Conservation (phyloP, 441 rosid species). For the Gossypium davidsonii region DNA sequence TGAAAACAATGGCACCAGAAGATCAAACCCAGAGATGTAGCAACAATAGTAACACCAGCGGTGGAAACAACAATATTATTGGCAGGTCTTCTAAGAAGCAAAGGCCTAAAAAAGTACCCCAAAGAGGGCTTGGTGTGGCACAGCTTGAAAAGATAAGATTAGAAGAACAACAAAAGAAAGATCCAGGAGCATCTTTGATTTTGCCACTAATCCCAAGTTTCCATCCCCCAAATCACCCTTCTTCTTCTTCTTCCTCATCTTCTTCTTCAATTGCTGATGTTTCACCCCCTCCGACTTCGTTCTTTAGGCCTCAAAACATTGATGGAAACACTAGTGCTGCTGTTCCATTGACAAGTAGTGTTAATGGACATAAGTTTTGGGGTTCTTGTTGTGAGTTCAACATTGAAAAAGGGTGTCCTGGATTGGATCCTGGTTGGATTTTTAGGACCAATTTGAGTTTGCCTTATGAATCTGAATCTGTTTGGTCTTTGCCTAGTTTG, state of each 20-base stretch:
- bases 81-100: slow-evolving; percentile 33
- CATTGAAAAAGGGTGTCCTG: slow-evolving; percentile 27
- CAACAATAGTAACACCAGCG: slow-evolving; percentile 13
- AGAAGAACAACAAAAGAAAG: slow-evolving; percentile 43
- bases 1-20: slow-evolving; percentile 31
- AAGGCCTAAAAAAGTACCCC: slow-evolving; percentile 46
- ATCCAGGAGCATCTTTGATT: not conserved
- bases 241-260: slow-evolving; percentile 6
- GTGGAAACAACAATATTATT: slow-evolving; percentile 11
- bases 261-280: slow-evolving; percentile 21
- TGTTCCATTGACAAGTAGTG: slow-evolving; percentile 14
- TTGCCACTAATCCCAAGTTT: slow-evolving; percentile 15
- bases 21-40: slow-evolving; percentile 29
- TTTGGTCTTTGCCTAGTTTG: slow-evolving; percentile 31
- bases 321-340: slow-evolving; percentile 22
- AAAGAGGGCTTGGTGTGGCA: slow-evolving; percentile 59
- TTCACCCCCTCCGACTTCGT: slow-evolving; percentile 14
- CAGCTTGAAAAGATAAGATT: slow-evolving; percentile 52
- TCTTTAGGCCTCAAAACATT: slow-evolving; percentile 17
- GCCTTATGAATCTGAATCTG: slow-evolving; percentile 28
- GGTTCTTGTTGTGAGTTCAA: slow-evolving; percentile 17
- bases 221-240: not conserved
- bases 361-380: slow-evolving; percentile 20
- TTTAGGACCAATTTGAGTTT: slow-evolving; percentile 21
- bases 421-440: slow-evolving; percentile 25